Base-by-base conservation (phyloP, 1,139 yeast genomes). In the Yamadazyma siamensis region DNA sequence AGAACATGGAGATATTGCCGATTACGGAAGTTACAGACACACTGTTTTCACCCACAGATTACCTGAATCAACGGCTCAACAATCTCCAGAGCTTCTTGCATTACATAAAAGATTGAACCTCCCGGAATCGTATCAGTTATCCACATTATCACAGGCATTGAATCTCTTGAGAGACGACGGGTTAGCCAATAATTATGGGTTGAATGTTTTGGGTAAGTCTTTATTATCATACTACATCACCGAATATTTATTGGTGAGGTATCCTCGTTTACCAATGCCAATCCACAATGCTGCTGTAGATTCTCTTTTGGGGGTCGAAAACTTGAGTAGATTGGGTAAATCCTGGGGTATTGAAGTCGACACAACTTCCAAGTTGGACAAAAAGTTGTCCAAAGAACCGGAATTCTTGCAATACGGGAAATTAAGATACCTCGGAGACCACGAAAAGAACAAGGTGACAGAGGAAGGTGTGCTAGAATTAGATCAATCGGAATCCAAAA, bases 331-430 rank as follows among this genome's bases (percentile, higher is more conserved):
- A 28, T 62, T 88, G 23, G 96, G 89, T 18, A 70, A 65, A 47
- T 50, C 63, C 19, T 91, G 97, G 97, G 98, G 98, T 58, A 80
- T 91, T 32, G 91, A 86, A 57, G 68, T 71, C 20, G 96, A 88
- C 53, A 59, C 65, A 14, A 61, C 78, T 9, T 63, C 85, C 15
- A 71, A 80, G 27, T 61, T 87, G 43, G 80, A 82, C 34, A 75
- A 87, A 48, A 77, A 72, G 47, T 64, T 89, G 46, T 71, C 81
- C 21, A 76, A 80, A 38, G 94, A 83, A 54, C 75, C 86, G 13
- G 77, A 75, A 43, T 71, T 75, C 38, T 61, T 77, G 48, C 70
- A 72, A 38, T 71, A 71, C 44, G 94, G 94, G 23, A 77, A 71
- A 54, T 64, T 84, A 40, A 71, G 89, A 54, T 82, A 65, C 41